Evolutionary conservation across 106 monocot species (phyloP).

Genomic region (Dendrobium nobile): DNA sequence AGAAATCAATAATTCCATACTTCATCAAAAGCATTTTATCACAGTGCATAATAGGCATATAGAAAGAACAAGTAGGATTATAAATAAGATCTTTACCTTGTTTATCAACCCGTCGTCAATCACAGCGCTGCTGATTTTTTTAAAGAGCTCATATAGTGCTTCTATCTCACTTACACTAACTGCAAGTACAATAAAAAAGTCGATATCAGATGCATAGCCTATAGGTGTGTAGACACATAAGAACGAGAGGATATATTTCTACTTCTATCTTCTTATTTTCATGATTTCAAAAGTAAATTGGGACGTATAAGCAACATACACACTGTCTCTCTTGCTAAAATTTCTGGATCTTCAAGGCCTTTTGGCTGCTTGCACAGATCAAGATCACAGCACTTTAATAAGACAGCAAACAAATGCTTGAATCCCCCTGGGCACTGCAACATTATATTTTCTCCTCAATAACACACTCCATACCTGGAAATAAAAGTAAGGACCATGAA

Average conservation of each 20-base stretch:
- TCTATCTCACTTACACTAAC: slow-evolving; percentile 87
- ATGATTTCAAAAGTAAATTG: background rate
- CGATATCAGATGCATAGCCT: background rate
- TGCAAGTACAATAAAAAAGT: slow-evolving; percentile 17
- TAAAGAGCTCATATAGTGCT: slow-evolving; percentile 83
- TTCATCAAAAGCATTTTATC: background rate
- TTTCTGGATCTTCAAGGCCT: slow-evolving; percentile 58
- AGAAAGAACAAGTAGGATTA: background rate
- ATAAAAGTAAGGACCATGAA: background rate
- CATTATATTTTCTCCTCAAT: slow-evolving; percentile 39
- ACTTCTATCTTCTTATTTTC: background rate
- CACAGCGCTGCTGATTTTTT: slow-evolving; percentile 92
- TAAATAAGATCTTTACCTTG: slow-evolving; percentile 38
- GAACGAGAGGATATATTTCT: background rate
- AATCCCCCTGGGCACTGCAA: slow-evolving; percentile 67
- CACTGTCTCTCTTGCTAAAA: slow-evolving; percentile 63
- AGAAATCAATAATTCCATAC: background rate
- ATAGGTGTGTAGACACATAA: background rate
- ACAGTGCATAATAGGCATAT: background rate
- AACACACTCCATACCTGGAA: slow-evolving; percentile 36
- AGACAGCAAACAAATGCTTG: slow-evolving; percentile 39
- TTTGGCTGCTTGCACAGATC: slow-evolving; percentile 43
- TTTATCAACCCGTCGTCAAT: slow-evolving; percentile 89
- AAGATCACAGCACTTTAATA: slow-evolving; percentile 60
- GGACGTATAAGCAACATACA: slow-evolving; percentile 33